Evolutionary conservation across 768 basidiomycete genomes (phyloP).

Genomic region (Ramaria sp.): DNA sequence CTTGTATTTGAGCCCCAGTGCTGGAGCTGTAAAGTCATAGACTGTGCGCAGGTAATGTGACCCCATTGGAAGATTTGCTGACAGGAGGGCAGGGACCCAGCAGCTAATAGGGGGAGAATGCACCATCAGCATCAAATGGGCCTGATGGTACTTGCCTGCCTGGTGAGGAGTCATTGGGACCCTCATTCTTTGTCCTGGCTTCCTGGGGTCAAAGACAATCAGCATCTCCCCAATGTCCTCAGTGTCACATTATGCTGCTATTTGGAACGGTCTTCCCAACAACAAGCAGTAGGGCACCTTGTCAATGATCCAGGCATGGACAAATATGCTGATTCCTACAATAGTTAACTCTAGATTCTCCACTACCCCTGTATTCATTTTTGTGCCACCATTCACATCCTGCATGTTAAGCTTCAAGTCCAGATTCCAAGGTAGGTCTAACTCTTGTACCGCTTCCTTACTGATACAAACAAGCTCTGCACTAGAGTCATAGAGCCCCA

Average conservation of each 20-base stretch:
- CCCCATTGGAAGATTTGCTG: neutral
- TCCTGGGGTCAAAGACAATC: neutral
- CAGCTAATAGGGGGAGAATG: neutral
- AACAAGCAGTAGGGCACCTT: conserved; percentile 8
- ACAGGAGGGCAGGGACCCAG: neutral
- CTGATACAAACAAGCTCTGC: conserved; percentile 5
- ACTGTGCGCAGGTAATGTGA: neutral
- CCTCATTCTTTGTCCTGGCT: neutral
- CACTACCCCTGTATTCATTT: conserved; percentile 3
- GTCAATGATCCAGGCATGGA: conserved; percentile 10
- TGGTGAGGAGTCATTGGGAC: neutral
- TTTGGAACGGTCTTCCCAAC: conserved; percentile 9
- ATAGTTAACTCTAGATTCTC: conserved; percentile 6
- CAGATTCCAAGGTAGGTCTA: neutral
- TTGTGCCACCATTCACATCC: neutral
- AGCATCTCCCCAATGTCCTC: neutral
- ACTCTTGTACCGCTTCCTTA: neutral
- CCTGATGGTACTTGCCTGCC: neutral
- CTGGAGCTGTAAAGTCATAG: neutral
- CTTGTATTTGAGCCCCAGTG: conserved; percentile 16
- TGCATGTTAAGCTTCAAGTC: neutral
- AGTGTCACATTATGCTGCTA: neutral
- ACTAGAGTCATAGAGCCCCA: neutral
- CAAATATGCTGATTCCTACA: neutral
- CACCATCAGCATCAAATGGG: neutral